Evolutionary conservation across 257 asterid species (phyloP), one percentile per base, ranked within the genome.

Genomic region (Solanum ossicruentum): DNA sequence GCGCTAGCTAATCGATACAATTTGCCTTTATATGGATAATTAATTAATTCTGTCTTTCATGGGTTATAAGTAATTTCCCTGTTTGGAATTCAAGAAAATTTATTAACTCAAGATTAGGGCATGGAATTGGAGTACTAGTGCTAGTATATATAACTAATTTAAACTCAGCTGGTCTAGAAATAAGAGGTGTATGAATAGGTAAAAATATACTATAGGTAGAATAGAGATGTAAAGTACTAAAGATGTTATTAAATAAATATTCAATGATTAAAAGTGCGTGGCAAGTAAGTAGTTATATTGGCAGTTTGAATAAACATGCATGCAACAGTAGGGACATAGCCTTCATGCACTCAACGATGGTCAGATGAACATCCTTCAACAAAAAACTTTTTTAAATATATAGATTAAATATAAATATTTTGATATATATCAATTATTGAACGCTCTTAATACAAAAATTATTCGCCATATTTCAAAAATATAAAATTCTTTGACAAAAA

Each of bases 261-360:
- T 75, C 45, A 49, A 75, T 75, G 43, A 75, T 75, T 75, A 75
- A 49, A 75, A 75, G 61, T 49, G 61, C 16, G 36, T 75, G 43
- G 82, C 23, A 75, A 75, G 81, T 73, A 73, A 75, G 81, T 73
- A 73, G 81, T 75, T 49, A 75, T 15, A 75, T 75, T 47, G 49
- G 60, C 21, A 23, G 4, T 49, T 77, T 77, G 82, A 51, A 77
- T 52, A 78, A 78, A 54, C 65, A 78, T 78, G 65, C 55, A 60
- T 84, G 86, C 82, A 72, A 71, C 28, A 28, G 2, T 28, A 28
- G 32, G 32, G 2, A 2, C 2, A 28, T 28, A 28, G 32, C 2
- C 2, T 28, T 1, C 2, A 28, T 28, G 2, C 36, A 32, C 1
- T 32, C 36, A 32, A 32, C 36, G 3, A 0, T 32, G 36, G 0